These are phyloP conservation scores for Aspergillus ruber DNA, from an alignment of 2,329 filamentous ascomycete species.

Conservation along the genomic window DNA sequence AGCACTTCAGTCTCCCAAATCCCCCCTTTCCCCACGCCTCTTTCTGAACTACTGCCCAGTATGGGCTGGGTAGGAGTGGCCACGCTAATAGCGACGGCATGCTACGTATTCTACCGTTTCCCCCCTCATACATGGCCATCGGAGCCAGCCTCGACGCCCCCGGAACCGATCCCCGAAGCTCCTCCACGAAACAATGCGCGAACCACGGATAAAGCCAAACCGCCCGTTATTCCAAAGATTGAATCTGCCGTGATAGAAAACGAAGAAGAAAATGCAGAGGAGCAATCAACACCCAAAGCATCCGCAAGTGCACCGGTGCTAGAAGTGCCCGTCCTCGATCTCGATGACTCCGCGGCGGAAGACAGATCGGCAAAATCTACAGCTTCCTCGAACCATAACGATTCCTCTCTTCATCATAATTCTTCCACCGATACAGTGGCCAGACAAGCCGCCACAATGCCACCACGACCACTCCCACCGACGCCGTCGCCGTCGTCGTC, in stretches of 20 bases:
- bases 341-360: conserved; percentile 17
- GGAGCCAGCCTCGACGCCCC: conserved; percentile 10
- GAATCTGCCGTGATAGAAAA: background rate
- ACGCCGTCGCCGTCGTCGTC: conserved; percentile 2
- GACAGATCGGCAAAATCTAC: conserved; percentile 4
- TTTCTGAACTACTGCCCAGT: conserved; percentile 9
- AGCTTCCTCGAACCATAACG: conserved; percentile 2
- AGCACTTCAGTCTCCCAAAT: too few species aligned
- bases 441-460: conserved; percentile 3
- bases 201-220: conserved; percentile 19
- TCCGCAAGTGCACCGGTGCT: conserved; percentile 17
- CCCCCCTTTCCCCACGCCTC: background rate
- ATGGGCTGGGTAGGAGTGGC: conserved; percentile 41
- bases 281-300: conserved; percentile 33
- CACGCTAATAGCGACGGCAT: conserved; percentile 32
- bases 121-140: conserved; percentile 29
- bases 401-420: conserved; percentile 1
- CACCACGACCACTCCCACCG: conserved; percentile 7
- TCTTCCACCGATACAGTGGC: conserved; percentile 4
- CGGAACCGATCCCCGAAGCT: conserved; percentile 14
- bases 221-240: conserved; percentile 17
- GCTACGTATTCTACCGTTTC: conserved; percentile 36
- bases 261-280: conserved; percentile 12
- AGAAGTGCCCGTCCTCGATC: conserved; percentile 27
- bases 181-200: conserved; percentile 5